Percentiles rank a stretch among this genome's conserved stretches.
phyloP scores from a whole-genome alignment of 768 basidiomycete genomes.

The Russula lepida region DNA sequence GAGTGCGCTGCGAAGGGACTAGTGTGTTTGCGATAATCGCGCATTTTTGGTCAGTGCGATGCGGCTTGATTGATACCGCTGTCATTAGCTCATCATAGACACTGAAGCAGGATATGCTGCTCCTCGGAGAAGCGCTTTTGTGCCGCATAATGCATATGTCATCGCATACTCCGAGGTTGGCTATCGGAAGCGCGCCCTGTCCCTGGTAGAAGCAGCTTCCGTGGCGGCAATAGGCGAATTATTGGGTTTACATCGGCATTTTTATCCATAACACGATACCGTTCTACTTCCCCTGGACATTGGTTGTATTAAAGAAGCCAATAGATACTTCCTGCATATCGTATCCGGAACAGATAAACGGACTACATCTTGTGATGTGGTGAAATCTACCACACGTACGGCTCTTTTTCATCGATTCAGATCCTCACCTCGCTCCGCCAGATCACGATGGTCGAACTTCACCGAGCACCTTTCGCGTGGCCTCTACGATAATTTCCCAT shows the following conservation, averaged over 20 bases:
- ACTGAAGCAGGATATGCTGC: background rate
- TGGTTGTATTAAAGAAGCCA: background rate
- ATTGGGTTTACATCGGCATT: background rate
- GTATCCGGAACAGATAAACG: background rate
- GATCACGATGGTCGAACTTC: conserved; percentile 27
- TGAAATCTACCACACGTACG: conserved; percentile 8
- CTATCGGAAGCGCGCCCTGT: conserved; percentile 1
- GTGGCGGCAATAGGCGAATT: conserved; percentile 6
- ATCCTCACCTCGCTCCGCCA: background rate
- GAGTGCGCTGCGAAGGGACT: conserved; percentile 40
- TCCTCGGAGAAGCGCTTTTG: background rate
- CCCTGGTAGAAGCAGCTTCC: conserved; percentile 5
- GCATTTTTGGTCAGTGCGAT: conserved; percentile 3
- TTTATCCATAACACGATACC: background rate
- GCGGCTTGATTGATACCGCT: background rate
- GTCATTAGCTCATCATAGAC: conserved; percentile 6
- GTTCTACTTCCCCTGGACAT: conserved; percentile 9
- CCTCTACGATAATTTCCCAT: conserved; percentile 88
- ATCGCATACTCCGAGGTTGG: background rate
- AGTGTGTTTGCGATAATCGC: conserved; percentile 26
- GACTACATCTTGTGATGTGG: background rate
- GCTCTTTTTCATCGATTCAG: conserved; percentile 1
- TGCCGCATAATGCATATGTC: background rate
- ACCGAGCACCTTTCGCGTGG: conserved; percentile 60
- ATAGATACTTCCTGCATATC: background rate